Evolutionary conservation across 2,329 filamentous ascomycete species (phyloP).

Genomic region (Sordariomycetes sp.): DNA sequence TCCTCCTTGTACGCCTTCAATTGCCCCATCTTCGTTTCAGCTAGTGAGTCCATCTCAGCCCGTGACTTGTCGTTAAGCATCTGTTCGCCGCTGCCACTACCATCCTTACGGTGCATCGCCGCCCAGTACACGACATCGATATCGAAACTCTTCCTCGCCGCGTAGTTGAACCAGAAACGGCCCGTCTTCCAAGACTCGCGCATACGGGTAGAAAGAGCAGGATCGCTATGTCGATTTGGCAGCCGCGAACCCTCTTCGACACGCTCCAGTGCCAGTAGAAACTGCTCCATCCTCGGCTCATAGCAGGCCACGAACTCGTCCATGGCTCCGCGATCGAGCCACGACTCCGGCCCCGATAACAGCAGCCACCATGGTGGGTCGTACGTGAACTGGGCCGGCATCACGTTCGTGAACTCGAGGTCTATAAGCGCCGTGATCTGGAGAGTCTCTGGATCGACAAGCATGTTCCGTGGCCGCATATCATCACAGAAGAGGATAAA

Average conservation of each 20-base stretch:
- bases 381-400: slow-evolving; percentile 25
- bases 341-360: slow-evolving; percentile 11
- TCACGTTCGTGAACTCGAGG: slow-evolving; percentile 27
- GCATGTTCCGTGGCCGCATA: slow-evolving; percentile 25
- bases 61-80: slow-evolving; percentile 13
- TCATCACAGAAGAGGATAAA: slow-evolving; percentile 28
- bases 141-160: slow-evolving; percentile 22
- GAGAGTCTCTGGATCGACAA: slow-evolving; percentile 21
- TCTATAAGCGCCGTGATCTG: slow-evolving; percentile 25
- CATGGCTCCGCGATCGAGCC: slow-evolving; percentile 11
- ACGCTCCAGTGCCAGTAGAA: slow-evolving; percentile 20
- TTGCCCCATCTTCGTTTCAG: slow-evolving; percentile 17
- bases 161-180: slow-evolving; percentile 25
- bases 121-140: slow-evolving; percentile 22
- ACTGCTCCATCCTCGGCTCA: slow-evolving; percentile 22
- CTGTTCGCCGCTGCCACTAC: slow-evolving; percentile 10
- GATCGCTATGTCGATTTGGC: neutral
- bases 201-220: slow-evolving; percentile 16
- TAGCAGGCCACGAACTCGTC: slow-evolving; percentile 15
- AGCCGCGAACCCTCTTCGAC: slow-evolving; percentile 8
- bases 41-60: slow-evolving; percentile 14
- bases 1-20: slow-evolving; percentile 17
- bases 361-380: slow-evolving; percentile 29
- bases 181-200: slow-evolving; percentile 20
- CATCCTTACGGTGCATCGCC: slow-evolving; percentile 12